A percentile compares a stretch with the other conserved stretches of the same genome.
Conservation (phyloP, 1,284 basidiomycete species). For the Leccinum brunneo-olivaceum region DNA sequence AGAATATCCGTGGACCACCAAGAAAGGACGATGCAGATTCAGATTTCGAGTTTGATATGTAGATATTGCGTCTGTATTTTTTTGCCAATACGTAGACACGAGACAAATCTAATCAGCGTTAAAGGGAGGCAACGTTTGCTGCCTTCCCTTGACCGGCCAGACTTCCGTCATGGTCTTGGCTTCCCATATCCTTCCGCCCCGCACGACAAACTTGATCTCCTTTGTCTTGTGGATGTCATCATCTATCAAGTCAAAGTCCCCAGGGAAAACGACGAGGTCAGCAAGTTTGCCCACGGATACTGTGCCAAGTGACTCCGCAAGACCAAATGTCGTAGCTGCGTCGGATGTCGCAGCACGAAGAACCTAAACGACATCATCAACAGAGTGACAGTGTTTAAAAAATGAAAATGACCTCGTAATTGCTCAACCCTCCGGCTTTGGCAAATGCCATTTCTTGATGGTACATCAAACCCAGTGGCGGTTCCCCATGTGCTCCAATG, state of each 20-base stretch:
- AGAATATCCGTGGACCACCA: slow-evolving; percentile 48
- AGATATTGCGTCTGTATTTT: slow-evolving; percentile 6
- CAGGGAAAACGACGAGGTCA: slow-evolving; percentile 59
- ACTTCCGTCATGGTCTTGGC: slow-evolving; percentile 59
- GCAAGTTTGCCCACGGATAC: slow-evolving; percentile 59
- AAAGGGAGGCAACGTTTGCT: slow-evolving; percentile 47
- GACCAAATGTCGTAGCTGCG: slow-evolving; percentile 58
- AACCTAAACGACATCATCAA: slow-evolving; percentile 35
- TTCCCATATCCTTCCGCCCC: slow-evolving; percentile 63
- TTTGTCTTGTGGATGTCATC: slow-evolving; percentile 45
- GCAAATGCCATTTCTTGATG: slow-evolving; percentile 67
- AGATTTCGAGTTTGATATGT: slow-evolving; percentile 34
- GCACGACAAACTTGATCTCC: slow-evolving; percentile 47
- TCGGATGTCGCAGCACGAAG: slow-evolving; percentile 59
- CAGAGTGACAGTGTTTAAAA: not conserved
- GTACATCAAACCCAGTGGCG: slow-evolving; percentile 66
- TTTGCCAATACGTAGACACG: too few species aligned
- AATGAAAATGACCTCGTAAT: slow-evolving; percentile 38
- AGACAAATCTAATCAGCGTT: slow-evolving; percentile 45
- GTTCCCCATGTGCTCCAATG: slow-evolving; percentile 73
- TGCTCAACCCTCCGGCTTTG: slow-evolving; percentile 46
- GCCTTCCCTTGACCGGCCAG: slow-evolving; percentile 58
- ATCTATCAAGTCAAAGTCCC: slow-evolving; percentile 48
- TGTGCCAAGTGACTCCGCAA: slow-evolving; percentile 54
- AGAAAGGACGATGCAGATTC: slow-evolving; percentile 57